phyloP scores from a whole-genome alignment of 1,284 basidiomycete species.

The Rhizopogon hawkerae region DNA sequence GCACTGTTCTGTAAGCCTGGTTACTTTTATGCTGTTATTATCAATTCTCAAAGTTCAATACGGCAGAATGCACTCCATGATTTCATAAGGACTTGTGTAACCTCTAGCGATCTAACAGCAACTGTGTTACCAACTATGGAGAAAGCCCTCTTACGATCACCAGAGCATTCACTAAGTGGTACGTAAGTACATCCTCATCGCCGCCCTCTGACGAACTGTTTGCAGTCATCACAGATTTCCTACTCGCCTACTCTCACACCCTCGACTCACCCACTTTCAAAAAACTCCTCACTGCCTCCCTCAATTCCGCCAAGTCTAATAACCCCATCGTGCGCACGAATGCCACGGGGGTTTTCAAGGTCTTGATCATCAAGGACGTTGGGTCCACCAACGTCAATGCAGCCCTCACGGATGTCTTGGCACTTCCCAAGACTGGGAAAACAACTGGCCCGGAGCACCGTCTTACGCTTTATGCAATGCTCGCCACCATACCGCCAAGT shows the following conservation, averaged over 20 bases:
- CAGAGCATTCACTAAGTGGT: slow-evolving; percentile 63
- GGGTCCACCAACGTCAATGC: slow-evolving; percentile 29
- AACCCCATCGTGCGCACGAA: slow-evolving; percentile 57
- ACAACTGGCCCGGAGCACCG: slow-evolving; percentile 82
- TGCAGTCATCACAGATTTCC: slow-evolving; percentile 48
- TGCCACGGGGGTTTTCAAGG: slow-evolving; percentile 55
- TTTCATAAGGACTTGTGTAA: slow-evolving; percentile 49
- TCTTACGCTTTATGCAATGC: slow-evolving; percentile 72
- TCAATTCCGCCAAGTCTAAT: slow-evolving; percentile 73
- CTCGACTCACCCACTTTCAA: slow-evolving; percentile 50
- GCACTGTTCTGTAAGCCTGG: slow-evolving; percentile 40
- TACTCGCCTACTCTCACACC: slow-evolving; percentile 46
- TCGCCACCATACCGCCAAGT: slow-evolving; percentile 48
- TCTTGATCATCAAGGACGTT: slow-evolving; percentile 34
- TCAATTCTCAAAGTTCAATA: slow-evolving; percentile 10
- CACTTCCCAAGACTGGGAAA: slow-evolving; percentile 73
- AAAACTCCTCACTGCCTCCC: slow-evolving; percentile 54
- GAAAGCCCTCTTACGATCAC: slow-evolving; percentile 65
- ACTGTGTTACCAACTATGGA: slow-evolving; percentile 59
- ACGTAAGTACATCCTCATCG: slow-evolving; percentile 11
- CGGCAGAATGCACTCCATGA: slow-evolving; percentile 45
- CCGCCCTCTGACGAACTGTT: slow-evolving; percentile 9
- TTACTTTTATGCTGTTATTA: background rate
- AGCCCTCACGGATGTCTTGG: slow-evolving; percentile 58
- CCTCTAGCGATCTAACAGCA: slow-evolving; percentile 41